Conservation (phyloP, 805 yeast species). For the Cyberlindnera petersonii region DNA sequence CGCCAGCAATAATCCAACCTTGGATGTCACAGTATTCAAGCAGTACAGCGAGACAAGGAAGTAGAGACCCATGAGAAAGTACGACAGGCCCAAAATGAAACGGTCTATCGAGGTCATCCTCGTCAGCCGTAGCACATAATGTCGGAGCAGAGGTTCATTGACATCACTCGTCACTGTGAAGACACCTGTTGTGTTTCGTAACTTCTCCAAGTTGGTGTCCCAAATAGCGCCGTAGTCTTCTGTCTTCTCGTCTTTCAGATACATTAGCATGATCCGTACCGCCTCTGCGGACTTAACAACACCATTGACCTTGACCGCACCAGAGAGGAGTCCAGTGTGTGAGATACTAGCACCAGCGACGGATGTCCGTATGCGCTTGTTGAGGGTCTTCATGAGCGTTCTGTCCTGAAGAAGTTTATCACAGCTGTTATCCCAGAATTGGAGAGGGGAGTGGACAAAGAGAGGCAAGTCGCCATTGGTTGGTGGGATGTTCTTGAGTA, state of each 20-base stretch:
- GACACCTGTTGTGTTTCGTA: constrained; percentile 13
- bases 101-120: constrained; percentile 23
- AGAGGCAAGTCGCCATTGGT: constrained; percentile 1
- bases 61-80: constrained; percentile 30
- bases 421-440: constrained; percentile 39
- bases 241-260: constrained; percentile 13
- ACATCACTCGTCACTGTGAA: constrained; percentile 4
- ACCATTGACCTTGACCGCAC: constrained; percentile 41
- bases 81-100: constrained; percentile 25
- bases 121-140: constrained; percentile 14
- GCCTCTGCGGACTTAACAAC: constrained; percentile 38
- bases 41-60: constrained; percentile 37
- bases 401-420: constrained; percentile 30
- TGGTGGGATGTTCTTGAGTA: constrained; percentile 25
- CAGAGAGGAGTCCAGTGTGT: constrained; percentile 33
- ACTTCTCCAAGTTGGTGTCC: constrained; percentile 29
- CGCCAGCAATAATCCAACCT: constrained; percentile 42
- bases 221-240: constrained; percentile 25
- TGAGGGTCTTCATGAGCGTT: constrained; percentile 38
- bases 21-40: constrained; percentile 41
- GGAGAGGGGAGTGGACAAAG: constrained; percentile 38
- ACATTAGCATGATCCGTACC: constrained; percentile 34
- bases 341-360: constrained; percentile 2
- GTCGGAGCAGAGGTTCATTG: background rate
- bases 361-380: constrained; percentile 20